phyloP scores from a whole-genome alignment of 345 rosid species.

The Bruguiera parviflora region DNA sequence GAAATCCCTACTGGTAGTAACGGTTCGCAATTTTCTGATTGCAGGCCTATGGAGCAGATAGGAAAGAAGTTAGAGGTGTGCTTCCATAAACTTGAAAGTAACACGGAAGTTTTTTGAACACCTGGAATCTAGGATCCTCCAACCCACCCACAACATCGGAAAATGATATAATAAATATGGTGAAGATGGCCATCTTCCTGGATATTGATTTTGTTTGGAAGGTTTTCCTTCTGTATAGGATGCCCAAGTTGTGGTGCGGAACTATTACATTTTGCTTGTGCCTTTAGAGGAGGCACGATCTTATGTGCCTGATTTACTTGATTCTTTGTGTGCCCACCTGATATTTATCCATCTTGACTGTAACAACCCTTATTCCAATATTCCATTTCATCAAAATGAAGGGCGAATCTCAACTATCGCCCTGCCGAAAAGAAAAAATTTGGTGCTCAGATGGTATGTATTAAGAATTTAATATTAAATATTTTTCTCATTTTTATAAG shows the following conservation, averaged over 20 bases:
- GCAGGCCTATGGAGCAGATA: constrained; percentile 80
- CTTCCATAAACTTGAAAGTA: constrained; percentile 47
- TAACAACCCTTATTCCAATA: not conserved
- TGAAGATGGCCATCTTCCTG: constrained; percentile 14
- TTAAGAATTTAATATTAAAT: no score
- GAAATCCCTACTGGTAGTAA: not conserved
- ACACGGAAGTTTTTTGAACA: not conserved
- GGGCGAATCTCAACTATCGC: no score
- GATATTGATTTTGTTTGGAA: constrained; percentile 10
- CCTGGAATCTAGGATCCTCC: not conserved
- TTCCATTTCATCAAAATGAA: no score
- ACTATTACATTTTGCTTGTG: constrained; percentile 14
- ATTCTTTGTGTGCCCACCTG: not conserved
- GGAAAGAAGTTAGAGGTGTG: constrained; percentile 70
- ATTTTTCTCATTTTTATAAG: no score
- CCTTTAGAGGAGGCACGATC: not conserved
- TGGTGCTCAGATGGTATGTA: no score
- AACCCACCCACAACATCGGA: not conserved
- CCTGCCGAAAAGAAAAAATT: no score
- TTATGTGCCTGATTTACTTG: not conserved
- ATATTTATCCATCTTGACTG: not conserved
- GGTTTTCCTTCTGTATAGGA: constrained; percentile 19
- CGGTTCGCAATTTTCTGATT: constrained; percentile 10
- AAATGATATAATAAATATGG: constrained; percentile 21
- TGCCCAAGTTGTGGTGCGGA: constrained; percentile 11